These are phyloP conservation scores for Iberis pinnata DNA, from an alignment of 345 rosid species.

Conservation along the genomic window DNA sequence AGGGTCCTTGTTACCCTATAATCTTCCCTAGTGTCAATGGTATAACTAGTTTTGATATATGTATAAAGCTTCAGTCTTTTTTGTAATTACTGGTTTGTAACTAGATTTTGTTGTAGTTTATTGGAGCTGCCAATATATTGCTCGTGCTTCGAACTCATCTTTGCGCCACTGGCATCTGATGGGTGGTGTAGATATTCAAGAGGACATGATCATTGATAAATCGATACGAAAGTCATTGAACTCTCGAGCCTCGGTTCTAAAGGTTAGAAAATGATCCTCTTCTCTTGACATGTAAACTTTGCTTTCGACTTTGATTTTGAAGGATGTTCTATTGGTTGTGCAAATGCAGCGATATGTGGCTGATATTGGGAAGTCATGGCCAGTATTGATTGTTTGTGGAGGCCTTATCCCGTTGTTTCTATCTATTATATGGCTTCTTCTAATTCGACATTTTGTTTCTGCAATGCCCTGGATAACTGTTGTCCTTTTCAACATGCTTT, in stretches of 20 bases:
- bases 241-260: constrained; percentile 78
- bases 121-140: constrained; percentile 94
- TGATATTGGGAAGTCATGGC: constrained; percentile 92
- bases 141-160: constrained; percentile 78
- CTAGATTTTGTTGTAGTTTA: constrained; percentile 41
- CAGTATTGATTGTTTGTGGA: constrained; percentile 88
- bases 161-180: constrained; percentile 85
- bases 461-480: constrained; percentile 99
- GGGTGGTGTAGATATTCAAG: constrained; percentile 84
- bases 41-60: constrained; percentile 23
- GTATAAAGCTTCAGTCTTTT: constrained; percentile 2
- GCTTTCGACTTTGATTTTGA: background rate
- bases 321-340: constrained; percentile 9
- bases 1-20: constrained; percentile 97
- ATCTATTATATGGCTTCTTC: constrained; percentile 83
- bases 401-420: constrained; percentile 80
- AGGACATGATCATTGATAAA: constrained; percentile 73
- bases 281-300: background rate
- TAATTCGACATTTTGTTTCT: constrained; percentile 84
- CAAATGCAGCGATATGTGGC: constrained; percentile 82
- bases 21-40: constrained; percentile 90
- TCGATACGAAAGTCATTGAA: constrained; percentile 70
- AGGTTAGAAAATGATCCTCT: constrained; percentile 44
- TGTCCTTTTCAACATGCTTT: constrained; percentile 67
- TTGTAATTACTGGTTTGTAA: background rate